These are phyloP conservation scores for Oryza glumipatula DNA, from an alignment of 176 grass and related monocot genomes.

Conservation along the genomic window DNA sequence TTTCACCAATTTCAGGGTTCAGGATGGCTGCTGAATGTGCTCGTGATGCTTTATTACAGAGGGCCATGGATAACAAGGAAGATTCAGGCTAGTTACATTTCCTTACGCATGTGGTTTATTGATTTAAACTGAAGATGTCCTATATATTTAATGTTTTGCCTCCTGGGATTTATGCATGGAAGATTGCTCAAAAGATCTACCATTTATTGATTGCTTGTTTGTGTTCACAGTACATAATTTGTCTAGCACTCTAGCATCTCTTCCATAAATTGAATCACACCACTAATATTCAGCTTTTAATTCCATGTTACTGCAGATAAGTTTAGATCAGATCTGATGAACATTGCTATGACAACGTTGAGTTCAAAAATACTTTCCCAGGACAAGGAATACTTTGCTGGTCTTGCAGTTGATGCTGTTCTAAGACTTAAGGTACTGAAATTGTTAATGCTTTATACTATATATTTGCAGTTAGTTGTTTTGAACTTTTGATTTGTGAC, in stretches of 20 bases:
- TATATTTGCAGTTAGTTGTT: background rate
- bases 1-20: conserved; percentile 51
- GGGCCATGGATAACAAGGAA: conserved; percentile 89
- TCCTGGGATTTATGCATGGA: background rate
- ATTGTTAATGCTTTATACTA: background rate
- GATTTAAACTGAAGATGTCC: background rate
- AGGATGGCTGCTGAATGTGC: conserved; percentile 92
- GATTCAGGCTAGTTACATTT: conserved; percentile 62
- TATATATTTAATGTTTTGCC: background rate
- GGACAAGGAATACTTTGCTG: conserved; percentile 98
- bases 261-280: background rate
- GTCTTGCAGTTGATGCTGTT: conserved; percentile 94
- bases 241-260: background rate
- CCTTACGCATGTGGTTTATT: background rate
- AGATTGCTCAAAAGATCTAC: background rate
- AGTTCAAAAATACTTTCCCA: conserved; percentile 98
- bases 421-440: conserved; percentile 93
- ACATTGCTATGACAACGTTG: conserved; percentile 94
- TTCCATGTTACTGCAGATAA: conserved; percentile 59
- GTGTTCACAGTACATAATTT: background rate
- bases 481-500: background rate
- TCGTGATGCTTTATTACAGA: conserved; percentile 66
- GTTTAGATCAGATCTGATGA: conserved; percentile 88
- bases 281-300: background rate
- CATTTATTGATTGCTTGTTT: background rate